phyloP scores from a whole-genome alignment of 352 stramenopile genomes.

The Phytophthora citricola region DNA sequence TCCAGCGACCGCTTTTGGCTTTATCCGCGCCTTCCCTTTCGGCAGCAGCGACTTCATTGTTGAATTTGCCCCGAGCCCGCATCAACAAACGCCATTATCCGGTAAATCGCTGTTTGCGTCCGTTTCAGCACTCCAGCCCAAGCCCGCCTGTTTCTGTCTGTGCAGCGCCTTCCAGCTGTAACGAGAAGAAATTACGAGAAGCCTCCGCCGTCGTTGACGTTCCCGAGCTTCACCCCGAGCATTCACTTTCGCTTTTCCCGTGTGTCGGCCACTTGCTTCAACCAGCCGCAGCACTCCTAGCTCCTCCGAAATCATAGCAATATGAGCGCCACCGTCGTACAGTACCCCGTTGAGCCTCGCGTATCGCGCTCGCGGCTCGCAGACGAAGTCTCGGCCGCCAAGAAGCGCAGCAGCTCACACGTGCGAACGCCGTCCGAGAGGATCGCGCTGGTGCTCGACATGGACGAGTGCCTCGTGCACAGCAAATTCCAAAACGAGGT shows the following conservation, averaged over 20 bases:
- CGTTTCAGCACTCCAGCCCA: constrained; percentile 24
- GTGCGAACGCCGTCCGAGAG: constrained; percentile 51
- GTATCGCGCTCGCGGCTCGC: constrained; percentile 54
- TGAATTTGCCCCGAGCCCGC: constrained; percentile 47
- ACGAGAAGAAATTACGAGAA: constrained; percentile 41
- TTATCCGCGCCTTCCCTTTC: constrained; percentile 6
- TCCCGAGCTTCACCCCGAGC: constrained; percentile 15
- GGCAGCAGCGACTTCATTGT: constrained; percentile 42
- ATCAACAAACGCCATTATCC: constrained; percentile 11
- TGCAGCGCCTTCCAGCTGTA: constrained; percentile 31
- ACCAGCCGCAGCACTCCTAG: constrained; percentile 3
- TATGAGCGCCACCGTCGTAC: constrained; percentile 86
- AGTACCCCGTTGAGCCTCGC: constrained; percentile 74
- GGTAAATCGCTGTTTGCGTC: constrained; percentile 18
- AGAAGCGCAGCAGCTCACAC: constrained; percentile 60
- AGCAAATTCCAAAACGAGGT: constrained; percentile 90
- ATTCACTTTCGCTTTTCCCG: constrained; percentile 39
- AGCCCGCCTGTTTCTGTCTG: constrained; percentile 30
- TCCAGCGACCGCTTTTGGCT: not conserved
- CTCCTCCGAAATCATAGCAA: not conserved
- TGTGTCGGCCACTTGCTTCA: constrained; percentile 25
- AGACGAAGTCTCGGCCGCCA: constrained; percentile 69
- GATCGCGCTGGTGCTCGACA: constrained; percentile 93
- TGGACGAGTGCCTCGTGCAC: constrained; percentile 98
- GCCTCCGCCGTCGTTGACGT: constrained; percentile 14